A percentile compares a stretch with the other conserved stretches of the same genome.
phyloP scores from a whole-genome alignment of 805 yeast species.

The Yarrowia sp. region DNA sequence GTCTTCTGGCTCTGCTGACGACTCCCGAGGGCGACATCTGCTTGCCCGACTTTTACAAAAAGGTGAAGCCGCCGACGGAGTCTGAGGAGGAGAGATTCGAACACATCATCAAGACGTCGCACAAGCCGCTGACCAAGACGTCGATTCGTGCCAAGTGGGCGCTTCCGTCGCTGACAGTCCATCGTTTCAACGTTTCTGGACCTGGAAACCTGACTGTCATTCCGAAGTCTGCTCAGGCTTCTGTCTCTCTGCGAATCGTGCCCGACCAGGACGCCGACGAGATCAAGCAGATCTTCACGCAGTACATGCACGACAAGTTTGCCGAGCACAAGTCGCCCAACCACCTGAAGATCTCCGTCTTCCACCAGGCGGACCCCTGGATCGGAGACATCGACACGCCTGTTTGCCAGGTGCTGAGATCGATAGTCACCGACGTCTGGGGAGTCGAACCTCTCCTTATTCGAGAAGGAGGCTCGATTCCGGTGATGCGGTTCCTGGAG shows the following conservation, averaged over 20 bases:
- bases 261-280: constrained; percentile 75
- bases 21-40: constrained; percentile 53
- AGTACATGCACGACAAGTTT: constrained; percentile 52
- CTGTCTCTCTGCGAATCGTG: constrained; percentile 79
- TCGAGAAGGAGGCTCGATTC: constrained; percentile 96
- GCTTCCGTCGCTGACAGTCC: constrained; percentile 83
- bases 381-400: constrained; percentile 77
- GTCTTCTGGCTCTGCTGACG: constrained; percentile 63
- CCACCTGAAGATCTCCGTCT: constrained; percentile 55
- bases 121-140: constrained; percentile 32
- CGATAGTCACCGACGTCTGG: constrained; percentile 72
- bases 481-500: constrained; percentile 81
- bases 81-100: constrained; percentile 62
- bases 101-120: constrained; percentile 50
- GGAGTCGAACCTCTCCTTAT: constrained; percentile 73
- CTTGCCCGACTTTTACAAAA: constrained; percentile 69
- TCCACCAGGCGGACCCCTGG: constrained; percentile 95
- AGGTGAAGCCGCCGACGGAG: constrained; percentile 56
- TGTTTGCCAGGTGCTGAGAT: constrained; percentile 64
- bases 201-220: constrained; percentile 88
- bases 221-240: constrained; percentile 74
- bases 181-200: constrained; percentile 80
- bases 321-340: constrained; percentile 56
- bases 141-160: constrained; percentile 61
- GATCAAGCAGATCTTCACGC: constrained; percentile 52